Conservation (phyloP, 331 rosid genomes). For the Dryas integrifolia region DNA sequence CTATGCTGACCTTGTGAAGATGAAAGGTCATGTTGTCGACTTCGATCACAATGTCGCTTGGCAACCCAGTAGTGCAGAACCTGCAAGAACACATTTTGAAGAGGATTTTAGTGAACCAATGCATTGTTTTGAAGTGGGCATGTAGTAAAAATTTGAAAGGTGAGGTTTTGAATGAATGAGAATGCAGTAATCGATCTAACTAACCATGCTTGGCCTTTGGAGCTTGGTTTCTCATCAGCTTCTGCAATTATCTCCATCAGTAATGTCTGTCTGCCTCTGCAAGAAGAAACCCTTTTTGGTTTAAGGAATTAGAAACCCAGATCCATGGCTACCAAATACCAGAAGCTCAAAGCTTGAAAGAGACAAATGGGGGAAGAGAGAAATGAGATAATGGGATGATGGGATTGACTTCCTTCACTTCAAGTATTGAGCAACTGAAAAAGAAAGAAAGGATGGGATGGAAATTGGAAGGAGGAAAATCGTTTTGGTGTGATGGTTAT, state of each 20-base stretch:
- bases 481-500: constrained; percentile 45
- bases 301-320: constrained; percentile 24
- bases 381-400: background rate
- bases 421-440: background rate
- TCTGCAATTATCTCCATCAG: constrained; percentile 51
- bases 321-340: constrained; percentile 20
- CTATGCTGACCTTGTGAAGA: constrained; percentile 78
- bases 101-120: background rate
- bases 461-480: constrained; percentile 29
- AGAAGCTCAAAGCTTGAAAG: background rate
- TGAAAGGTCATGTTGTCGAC: constrained; percentile 87
- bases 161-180: background rate
- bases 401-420: constrained; percentile 35
- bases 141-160: background rate
- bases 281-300: constrained; percentile 9
- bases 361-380: constrained; percentile 2
- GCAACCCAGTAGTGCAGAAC: constrained; percentile 94
- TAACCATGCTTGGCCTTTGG: constrained; percentile 98
- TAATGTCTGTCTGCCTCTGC: background rate
- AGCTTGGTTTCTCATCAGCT: constrained; percentile 44
- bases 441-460: constrained; percentile 29
- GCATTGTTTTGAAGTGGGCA: background rate
- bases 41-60: constrained; percentile 90
- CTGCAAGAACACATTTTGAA: constrained; percentile 31
- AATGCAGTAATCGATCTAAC: constrained; percentile 3